Conservation (phyloP, 1,284 basidiomycete genomes). For the Testicularia cyperi region DNA sequence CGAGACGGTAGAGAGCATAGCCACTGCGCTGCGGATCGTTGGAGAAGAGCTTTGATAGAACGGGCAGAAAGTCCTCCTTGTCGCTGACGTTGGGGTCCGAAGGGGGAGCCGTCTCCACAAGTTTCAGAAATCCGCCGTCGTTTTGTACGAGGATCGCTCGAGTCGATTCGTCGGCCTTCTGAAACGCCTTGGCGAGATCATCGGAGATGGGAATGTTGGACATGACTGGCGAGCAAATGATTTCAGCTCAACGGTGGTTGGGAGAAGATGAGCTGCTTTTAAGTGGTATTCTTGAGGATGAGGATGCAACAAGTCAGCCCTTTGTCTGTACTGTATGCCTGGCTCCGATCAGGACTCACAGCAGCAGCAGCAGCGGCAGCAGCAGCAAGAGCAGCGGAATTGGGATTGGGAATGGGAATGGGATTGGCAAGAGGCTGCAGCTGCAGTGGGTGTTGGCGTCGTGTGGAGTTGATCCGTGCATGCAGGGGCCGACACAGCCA, state of each 20-base stretch:
- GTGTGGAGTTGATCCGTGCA: slow-evolving; percentile 4
- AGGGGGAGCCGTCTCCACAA: slow-evolving; percentile 21
- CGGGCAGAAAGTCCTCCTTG: slow-evolving; percentile 37
- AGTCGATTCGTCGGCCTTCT: slow-evolving; percentile 17
- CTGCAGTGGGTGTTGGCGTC: too few relatives aligned
- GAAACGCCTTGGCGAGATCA: slow-evolving; percentile 23
- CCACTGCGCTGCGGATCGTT: slow-evolving; percentile 44
- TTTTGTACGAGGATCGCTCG: slow-evolving; percentile 47
- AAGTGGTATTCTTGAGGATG: too few relatives aligned
- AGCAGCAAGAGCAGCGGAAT: background rate
- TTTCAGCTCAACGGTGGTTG: too few relatives aligned
- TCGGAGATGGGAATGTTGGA: slow-evolving; percentile 37
- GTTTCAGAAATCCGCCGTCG: slow-evolving; percentile 36
- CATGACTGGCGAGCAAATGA: too few relatives aligned
- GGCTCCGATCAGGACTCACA: too few relatives aligned
- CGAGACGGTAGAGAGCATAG: slow-evolving; percentile 49
- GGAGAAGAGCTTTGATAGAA: slow-evolving; percentile 38
- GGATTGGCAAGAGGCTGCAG: too few relatives aligned
- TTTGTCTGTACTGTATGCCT: background rate
- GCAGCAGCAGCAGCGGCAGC: background rate
- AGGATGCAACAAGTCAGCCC: background rate
- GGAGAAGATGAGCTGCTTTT: too few relatives aligned
- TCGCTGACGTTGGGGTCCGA: slow-evolving; percentile 22
- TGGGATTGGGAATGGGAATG: background rate
- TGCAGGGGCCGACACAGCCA: too few relatives aligned